Percentiles rank a stretch among this genome's conserved stretches.
Evolutionary conservation across 495 filamentous ascomycete species (phyloP).

Genomic region (Venustampulla echinocandica): DNA sequence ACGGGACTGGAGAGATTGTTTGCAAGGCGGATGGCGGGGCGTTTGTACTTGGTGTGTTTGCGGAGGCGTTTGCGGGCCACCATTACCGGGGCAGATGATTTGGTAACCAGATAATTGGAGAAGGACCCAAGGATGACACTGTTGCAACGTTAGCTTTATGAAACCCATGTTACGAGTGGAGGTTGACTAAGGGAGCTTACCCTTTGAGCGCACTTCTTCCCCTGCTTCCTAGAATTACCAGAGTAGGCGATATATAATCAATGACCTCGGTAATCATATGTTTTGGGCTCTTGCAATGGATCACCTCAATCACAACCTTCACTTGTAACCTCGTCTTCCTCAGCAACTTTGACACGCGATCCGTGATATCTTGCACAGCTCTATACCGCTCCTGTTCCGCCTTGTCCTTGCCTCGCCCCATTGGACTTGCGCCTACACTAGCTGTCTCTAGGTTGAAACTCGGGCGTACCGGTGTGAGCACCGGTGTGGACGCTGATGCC

Average conservation of each 20-base stretch:
- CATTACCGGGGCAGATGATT: constrained; percentile 94
- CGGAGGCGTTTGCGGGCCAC: constrained; percentile 74
- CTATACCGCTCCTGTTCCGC: constrained; percentile 69
- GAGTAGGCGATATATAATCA: constrained; percentile 81
- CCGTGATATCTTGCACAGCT: constrained; percentile 68
- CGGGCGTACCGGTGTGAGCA: constrained; percentile 27
- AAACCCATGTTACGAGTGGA: not conserved
- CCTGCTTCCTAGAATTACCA: constrained; percentile 85
- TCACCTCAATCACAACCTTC: constrained; percentile 84
- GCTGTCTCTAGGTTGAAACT: constrained; percentile 18
- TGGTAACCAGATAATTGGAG: constrained; percentile 92
- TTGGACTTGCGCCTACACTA: constrained; percentile 18
- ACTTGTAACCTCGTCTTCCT: constrained; percentile 88
- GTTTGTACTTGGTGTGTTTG: constrained; percentile 62
- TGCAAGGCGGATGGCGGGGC: constrained; percentile 50
- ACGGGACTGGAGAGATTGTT: constrained; percentile 64
- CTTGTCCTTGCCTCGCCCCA: constrained; percentile 35
- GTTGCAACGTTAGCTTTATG: constrained; percentile 13
- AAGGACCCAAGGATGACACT: constrained; percentile 92
- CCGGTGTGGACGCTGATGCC: constrained; percentile 25
- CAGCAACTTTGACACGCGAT: constrained; percentile 71
- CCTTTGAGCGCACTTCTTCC: constrained; percentile 89
- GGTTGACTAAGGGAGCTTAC: constrained; percentile 38
- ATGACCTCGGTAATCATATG: constrained; percentile 83
- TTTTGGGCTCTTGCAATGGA: constrained; percentile 94